Base-by-base conservation (phyloP, 2,329 filamentous ascomycete genomes). In the Aureobasidium sp. region DNA sequence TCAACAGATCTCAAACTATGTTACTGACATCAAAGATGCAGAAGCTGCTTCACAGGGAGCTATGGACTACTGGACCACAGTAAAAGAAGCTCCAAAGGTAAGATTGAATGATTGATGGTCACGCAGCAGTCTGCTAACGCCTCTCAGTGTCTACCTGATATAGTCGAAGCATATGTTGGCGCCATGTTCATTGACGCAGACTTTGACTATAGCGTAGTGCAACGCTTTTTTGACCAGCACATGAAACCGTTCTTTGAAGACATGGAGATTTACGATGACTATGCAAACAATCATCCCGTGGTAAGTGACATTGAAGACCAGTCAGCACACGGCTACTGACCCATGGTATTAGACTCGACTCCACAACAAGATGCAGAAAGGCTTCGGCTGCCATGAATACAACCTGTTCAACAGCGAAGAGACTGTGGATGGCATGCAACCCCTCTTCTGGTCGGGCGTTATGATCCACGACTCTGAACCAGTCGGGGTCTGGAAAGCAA, bases 131-230 rank as follows among this genome's bases (percentile, higher is more conserved):
- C 2, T 37, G 14, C 42, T 58, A 14, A 55, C 29, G 7, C 12
- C 11, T 6, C 27, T 5, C 14, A 61, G 76, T 86, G 82, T 59
- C 83, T 97, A 6, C 85, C 92, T 0, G 94, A 99, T 73, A 84
- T 96, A 41, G 80, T 97, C 3, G 94, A 99, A 78, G 85, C 93
- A 0, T 94, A 91, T 68, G 77, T 97, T 2, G 94, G 91, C 1
- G 93, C 93, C 22, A 81, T 97, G 25, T 97, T 97, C 71, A 88
- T 99, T 12, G 94, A 99, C 74, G 88, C 90, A 0, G 79, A 82
- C 49, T 97, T 93, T 75, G 78, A 94, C 70, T 97, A 88, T 73
- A 72, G 73, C 14, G 80, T 86, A 20, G 88, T 97, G 1, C 84
- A 88, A 65, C 71, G 72, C 0, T 97, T 99, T 76, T 97, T 96